phyloP scores from a whole-genome alignment of 768 basidiomycete genomes.

The Aureoboletus auriporus region DNA sequence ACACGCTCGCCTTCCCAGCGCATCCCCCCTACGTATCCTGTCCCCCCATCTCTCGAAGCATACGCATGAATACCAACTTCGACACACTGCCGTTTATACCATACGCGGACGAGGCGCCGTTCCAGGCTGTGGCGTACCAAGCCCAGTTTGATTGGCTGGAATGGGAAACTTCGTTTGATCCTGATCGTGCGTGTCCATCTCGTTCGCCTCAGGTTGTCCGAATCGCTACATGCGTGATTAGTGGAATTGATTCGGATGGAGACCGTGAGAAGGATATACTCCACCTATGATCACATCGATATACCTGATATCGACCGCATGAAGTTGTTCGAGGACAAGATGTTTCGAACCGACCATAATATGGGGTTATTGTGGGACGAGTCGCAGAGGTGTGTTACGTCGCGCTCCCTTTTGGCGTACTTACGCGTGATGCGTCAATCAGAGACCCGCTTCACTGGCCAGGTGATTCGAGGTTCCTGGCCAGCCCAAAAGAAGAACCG shows the following conservation, averaged over 20 bases:
- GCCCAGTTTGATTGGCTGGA: conserved; percentile 20
- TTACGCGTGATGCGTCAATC: not conserved
- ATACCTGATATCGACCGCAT: conserved; percentile 34
- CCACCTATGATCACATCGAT: conserved; percentile 22
- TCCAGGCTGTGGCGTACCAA: conserved; percentile 31
- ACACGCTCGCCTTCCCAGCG: conserved; percentile 7
- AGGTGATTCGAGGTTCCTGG: conserved; percentile 10
- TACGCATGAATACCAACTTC: conserved; percentile 8
- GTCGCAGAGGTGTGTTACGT: conserved; percentile 36
- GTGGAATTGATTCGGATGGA: conserved; percentile 50
- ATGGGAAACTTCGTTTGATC: conserved; percentile 42
- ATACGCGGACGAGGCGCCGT: conserved; percentile 43
- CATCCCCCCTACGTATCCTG: conserved; percentile 44
- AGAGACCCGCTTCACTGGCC: conserved; percentile 42
- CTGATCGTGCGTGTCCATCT: conserved; percentile 41
- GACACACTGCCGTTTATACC: conserved; percentile 34
- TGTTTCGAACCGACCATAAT: conserved; percentile 20
- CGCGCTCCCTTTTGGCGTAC: not conserved
- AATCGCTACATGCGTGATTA: conserved; percentile 11
- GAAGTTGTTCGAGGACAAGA: conserved; percentile 19
- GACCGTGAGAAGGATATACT: conserved; percentile 36
- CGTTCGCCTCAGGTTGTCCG: not conserved
- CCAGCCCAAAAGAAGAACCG: not conserved
- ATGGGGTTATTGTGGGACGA: conserved; percentile 41
- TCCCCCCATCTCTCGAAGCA: conserved; percentile 37